Conservation (phyloP, 164 flowering plant genomes). For the Berberis vulgaris region DNA sequence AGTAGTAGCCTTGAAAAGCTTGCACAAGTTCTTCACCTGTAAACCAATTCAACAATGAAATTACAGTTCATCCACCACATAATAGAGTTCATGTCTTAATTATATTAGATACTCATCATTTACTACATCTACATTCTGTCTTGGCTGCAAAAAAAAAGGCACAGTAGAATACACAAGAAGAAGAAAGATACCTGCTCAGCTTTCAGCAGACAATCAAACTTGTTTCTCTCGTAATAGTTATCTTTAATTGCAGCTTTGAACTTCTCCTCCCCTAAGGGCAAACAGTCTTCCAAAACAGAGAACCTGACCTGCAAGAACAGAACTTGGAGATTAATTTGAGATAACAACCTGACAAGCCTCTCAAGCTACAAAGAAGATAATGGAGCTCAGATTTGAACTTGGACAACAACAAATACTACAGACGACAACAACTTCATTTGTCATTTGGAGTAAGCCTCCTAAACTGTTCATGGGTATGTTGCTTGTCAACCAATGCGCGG, state of each 20-base stretch:
- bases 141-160: background rate
- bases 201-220: constrained; percentile 36
- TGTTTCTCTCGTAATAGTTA: constrained; percentile 35
- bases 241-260: constrained; percentile 42
- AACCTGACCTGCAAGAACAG: constrained; percentile 37
- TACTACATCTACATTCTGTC: background rate
- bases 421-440: too few species aligned
- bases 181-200: constrained; percentile 31
- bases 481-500: too few species aligned
- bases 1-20: constrained; percentile 25
- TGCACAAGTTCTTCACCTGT: constrained; percentile 47
- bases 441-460: too few species aligned
- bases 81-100: too few species aligned
- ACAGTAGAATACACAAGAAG: too few species aligned
- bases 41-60: constrained; percentile 4
- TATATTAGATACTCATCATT: too few species aligned
- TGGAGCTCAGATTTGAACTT: too few species aligned
- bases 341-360: background rate
- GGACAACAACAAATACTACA: too few species aligned
- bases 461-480: too few species aligned
- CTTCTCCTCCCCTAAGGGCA: constrained; percentile 46
- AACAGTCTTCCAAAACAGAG: constrained; percentile 34
- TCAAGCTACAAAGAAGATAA: background rate
- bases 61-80: background rate
- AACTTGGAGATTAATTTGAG: background rate